A percentile compares a stretch with the other conserved stretches of the same genome.
phyloP scores from a whole-genome alignment of 2,329 filamentous ascomycete genomes.

The Triangularia verruculosa region DNA sequence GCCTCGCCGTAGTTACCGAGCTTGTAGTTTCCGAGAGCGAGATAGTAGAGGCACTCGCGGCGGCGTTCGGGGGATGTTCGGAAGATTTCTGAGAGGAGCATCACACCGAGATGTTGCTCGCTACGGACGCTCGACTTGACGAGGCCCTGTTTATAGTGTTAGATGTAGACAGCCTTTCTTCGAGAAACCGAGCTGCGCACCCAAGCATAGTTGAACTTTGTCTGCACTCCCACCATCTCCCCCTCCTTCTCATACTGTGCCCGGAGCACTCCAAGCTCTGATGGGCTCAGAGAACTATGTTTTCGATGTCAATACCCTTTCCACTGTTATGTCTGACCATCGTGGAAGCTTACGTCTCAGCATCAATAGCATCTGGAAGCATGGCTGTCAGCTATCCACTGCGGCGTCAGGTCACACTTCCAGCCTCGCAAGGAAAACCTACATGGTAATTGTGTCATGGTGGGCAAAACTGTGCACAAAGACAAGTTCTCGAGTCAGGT shows the following conservation, averaged over 20 bases:
- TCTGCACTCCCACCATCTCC: constrained; percentile 93
- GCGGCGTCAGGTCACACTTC: background rate
- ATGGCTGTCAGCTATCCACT: constrained; percentile 19
- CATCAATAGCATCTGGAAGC: constrained; percentile 84
- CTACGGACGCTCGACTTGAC: constrained; percentile 83
- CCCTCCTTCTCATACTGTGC: constrained; percentile 97
- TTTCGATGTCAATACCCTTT: constrained; percentile 16
- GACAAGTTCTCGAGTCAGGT: background rate
- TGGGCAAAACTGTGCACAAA: background rate
- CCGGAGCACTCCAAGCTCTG: constrained; percentile 88
- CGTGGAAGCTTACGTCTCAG: constrained; percentile 68
- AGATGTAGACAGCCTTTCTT: constrained; percentile 12
- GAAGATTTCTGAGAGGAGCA: constrained; percentile 94
- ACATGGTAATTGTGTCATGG: constrained; percentile 32
- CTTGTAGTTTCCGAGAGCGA: constrained; percentile 96
- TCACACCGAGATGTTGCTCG: constrained; percentile 93
- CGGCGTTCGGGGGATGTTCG: constrained; percentile 87
- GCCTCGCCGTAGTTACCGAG: constrained; percentile 96
- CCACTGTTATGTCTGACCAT: background rate
- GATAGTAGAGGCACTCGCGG: constrained; percentile 96
- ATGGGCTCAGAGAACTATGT: constrained; percentile 69
- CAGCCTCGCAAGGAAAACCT: constrained; percentile 11
- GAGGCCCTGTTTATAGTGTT: constrained; percentile 61
- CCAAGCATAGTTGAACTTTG: constrained; percentile 99
- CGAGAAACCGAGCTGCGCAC: constrained; percentile 46